phyloP scores from a whole-genome alignment of 176 grass and related monocot species.

The Themeda triandra region DNA sequence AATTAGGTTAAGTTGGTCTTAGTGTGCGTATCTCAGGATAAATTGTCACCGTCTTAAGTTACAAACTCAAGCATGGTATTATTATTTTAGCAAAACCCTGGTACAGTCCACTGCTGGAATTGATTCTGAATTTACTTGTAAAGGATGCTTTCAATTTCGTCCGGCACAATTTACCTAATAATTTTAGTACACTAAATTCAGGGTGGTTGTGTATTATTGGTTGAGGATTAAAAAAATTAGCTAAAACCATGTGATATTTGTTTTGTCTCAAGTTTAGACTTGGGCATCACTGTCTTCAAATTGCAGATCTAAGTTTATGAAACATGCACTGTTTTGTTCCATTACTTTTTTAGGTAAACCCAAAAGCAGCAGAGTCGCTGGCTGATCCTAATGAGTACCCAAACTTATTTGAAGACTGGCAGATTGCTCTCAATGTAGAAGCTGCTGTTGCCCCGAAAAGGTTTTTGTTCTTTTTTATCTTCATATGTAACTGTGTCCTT shows the following conservation, averaged over 20 bases:
- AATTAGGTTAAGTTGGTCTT: not conserved
- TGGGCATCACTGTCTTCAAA: not conserved
- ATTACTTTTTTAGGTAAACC: slow-evolving; percentile 58
- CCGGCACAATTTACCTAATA: not conserved
- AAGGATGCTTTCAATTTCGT: slow-evolving; percentile 16
- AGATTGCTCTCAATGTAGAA: slow-evolving; percentile 91
- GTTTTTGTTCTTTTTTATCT: slow-evolving; percentile 32
- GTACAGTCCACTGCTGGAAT: not conserved
- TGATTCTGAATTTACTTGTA: not conserved
- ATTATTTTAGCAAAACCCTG: not conserved
- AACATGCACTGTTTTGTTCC: not conserved
- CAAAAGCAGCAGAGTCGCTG: slow-evolving; percentile 91
- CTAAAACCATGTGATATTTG: not conserved
- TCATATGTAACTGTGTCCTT: slow-evolving; percentile 6
- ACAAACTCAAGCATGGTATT: not conserved
- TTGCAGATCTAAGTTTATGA: slow-evolving; percentile 8
- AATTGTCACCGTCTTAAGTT: not conserved
- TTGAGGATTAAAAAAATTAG: not conserved
- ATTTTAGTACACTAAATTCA: not conserved
- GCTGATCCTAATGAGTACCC: slow-evolving; percentile 89
- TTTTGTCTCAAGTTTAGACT: slow-evolving; percentile 19
- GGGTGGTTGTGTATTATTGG: not conserved
- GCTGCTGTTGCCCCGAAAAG: slow-evolving; percentile 52
- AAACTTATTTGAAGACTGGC: slow-evolving; percentile 96
- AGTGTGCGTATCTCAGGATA: not conserved